Conservation (phyloP, 31 red algal species). For the Asparagopsis taxiformis region DNA sequence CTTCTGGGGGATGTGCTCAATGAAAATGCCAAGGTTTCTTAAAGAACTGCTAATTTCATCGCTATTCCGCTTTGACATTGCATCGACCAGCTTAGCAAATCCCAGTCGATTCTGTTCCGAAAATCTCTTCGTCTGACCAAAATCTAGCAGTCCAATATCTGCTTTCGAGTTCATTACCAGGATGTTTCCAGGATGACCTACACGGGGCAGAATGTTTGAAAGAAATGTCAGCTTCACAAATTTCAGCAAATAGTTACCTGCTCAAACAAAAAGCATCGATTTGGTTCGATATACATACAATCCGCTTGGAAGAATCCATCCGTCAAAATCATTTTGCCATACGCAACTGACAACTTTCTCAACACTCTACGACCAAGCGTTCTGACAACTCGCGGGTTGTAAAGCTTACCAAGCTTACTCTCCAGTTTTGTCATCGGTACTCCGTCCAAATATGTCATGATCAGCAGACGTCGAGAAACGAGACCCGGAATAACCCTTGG, state of each 20-base stretch:
- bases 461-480: constrained; percentile 58
- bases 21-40: constrained; percentile 56
- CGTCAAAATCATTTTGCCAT: constrained; percentile 94
- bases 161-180: constrained; percentile 53
- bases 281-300: constrained; percentile 22
- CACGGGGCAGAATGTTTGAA: constrained; percentile 20
- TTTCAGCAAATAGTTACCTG: constrained; percentile 5
- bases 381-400: constrained; percentile 10
- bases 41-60: constrained; percentile 20
- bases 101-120: constrained; percentile 35
- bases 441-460: constrained; percentile 91
- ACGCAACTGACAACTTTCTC: constrained; percentile 67
- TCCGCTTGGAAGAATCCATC: constrained; percentile 77
- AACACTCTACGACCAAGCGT: constrained; percentile 53
- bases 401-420: constrained; percentile 23
- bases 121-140: constrained; percentile 93
- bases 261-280: background rate
- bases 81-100: constrained; percentile 67
- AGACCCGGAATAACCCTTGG: constrained; percentile 58
- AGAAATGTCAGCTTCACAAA: no score
- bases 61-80: constrained; percentile 62
- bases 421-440: constrained; percentile 70
- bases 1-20: constrained; percentile 19
- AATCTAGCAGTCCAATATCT: constrained; percentile 86
- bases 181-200: constrained; percentile 85